Conservation (phyloP, 176 grass and related monocot species). For the Neostapfia colusana region DNA sequence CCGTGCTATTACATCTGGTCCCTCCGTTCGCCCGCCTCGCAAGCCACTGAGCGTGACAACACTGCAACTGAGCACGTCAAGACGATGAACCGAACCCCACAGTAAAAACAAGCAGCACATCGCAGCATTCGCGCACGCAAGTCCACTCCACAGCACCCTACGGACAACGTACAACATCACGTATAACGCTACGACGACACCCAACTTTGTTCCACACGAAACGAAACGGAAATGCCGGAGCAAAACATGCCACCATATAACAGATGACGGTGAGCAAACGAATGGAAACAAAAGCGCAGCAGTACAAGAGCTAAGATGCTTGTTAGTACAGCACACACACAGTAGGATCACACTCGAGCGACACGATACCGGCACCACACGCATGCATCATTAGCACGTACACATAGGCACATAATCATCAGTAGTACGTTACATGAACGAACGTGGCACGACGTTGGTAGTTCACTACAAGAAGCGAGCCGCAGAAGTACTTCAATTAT, state of each 20-base stretch:
- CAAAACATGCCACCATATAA: neutral
- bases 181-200: neutral
- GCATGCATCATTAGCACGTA: conserved; percentile 38
- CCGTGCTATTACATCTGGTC: neutral
- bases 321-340: conserved; percentile 4
- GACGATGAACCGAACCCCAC: conserved; percentile 2
- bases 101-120: conserved; percentile 8
- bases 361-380: conserved; percentile 27
- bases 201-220: conserved; percentile 16
- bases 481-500: too few relatives aligned
- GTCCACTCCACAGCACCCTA: neutral
- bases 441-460: neutral
- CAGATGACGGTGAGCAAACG: conserved; percentile 23
- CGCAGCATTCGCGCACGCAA: conserved; percentile 17
- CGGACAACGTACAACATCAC: neutral
- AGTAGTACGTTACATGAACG: neutral
- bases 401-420: neutral
- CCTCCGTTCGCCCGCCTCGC: neutral
- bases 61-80: neutral
- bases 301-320: neutral
- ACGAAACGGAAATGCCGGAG: neutral
- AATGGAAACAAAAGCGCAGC: conserved; percentile 35
- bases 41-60: neutral
- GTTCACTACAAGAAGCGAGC: neutral
- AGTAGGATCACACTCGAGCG: conserved; percentile 15